Conservation (phyloP, 2,329 filamentous ascomycete genomes). For the Fusarium beomiforme region DNA sequence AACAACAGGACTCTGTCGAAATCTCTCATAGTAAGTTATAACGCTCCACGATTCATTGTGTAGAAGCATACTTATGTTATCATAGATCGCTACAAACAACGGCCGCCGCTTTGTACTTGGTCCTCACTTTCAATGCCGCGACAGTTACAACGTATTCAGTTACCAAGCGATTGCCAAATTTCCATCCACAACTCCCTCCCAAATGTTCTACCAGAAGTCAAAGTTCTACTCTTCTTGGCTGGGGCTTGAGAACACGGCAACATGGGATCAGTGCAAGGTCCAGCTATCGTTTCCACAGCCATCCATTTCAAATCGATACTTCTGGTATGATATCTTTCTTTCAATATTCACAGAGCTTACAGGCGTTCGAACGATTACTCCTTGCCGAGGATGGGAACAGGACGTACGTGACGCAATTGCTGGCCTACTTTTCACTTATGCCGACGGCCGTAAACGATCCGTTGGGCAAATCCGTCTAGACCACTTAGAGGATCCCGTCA, state of each 20-base stretch:
- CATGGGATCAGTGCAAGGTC: background rate
- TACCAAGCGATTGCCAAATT: background rate
- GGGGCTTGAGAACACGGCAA: background rate
- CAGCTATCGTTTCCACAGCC: background rate
- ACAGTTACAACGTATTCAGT: background rate
- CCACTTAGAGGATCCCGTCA: background rate
- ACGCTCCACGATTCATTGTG: accelerated
- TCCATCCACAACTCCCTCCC: background rate
- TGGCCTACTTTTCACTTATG: background rate
- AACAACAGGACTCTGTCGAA: background rate
- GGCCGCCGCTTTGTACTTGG: background rate
- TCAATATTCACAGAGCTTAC: background rate
- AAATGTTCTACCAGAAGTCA: background rate
- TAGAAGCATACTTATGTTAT: background rate
- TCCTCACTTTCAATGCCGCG: background rate
- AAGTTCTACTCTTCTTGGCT: accelerated
- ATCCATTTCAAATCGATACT: background rate
- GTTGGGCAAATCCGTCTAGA: background rate
- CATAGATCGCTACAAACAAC: background rate
- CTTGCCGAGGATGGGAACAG: background rate
- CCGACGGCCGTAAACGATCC: background rate
- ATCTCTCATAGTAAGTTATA: background rate
- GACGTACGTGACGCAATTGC: accelerated
- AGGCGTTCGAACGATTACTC: background rate
- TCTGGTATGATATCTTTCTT: too few species aligned